Conservation (phyloP, 176 grass and related monocot genomes). For the Paspalum notatum region DNA sequence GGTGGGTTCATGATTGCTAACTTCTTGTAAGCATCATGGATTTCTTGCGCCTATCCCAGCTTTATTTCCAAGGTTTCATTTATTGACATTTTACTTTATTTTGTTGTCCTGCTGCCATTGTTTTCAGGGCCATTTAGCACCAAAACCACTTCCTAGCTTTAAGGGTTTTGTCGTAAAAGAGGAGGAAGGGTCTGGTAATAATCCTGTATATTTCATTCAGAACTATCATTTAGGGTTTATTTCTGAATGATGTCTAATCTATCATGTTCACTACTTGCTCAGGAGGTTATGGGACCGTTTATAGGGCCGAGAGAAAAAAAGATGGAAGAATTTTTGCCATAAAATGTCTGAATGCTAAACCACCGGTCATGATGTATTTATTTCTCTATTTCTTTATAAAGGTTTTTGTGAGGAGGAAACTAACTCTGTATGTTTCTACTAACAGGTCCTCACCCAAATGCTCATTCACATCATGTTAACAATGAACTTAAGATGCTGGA, state of each 20-base stretch:
- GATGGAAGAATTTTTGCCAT: constrained; percentile 80
- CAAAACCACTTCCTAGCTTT: constrained; percentile 71
- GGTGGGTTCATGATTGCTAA: background rate
- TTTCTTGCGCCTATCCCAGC: constrained; percentile 8
- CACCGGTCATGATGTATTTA: constrained; percentile 3
- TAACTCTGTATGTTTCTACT: constrained; percentile 46
- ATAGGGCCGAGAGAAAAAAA: constrained; percentile 67
- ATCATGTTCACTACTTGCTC: constrained; percentile 21
- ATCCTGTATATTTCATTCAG: constrained; percentile 17
- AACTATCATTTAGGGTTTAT: constrained; percentile 9
- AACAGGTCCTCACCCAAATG: constrained; percentile 82
- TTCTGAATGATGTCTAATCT: constrained; percentile 25
- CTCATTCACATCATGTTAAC: constrained; percentile 82
- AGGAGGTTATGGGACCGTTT: constrained; percentile 96
- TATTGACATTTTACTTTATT: background rate
- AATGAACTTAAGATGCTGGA: constrained; percentile 94
- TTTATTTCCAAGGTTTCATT: constrained; percentile 15
- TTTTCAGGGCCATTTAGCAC: constrained; percentile 53
- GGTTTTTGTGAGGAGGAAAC: constrained; percentile 25
- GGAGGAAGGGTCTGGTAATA: constrained; percentile 96
- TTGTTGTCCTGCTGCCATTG: constrained; percentile 25
- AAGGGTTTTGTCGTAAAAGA: constrained; percentile 76
- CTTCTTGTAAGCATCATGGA: background rate
- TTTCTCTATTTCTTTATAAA: constrained; percentile 20
- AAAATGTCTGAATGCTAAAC: constrained; percentile 73